phyloP scores from a whole-genome alignment of 2,329 filamentous ascomycete species.

The Malbranchea zuffiana region DNA sequence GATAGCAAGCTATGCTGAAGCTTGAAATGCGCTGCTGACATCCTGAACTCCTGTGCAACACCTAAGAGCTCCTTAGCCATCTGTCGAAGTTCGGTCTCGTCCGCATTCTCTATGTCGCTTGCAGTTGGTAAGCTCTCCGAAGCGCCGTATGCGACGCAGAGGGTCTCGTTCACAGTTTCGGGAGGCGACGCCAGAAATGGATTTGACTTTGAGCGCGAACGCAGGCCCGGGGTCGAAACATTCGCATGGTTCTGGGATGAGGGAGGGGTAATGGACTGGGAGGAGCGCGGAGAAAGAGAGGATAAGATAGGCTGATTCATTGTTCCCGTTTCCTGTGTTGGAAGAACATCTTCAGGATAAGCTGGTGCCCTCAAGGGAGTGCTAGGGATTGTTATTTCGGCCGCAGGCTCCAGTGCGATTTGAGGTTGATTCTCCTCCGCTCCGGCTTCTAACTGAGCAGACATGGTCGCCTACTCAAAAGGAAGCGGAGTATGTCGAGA shows the following conservation, averaged over 20 bases:
- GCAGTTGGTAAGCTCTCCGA: constrained; percentile 37
- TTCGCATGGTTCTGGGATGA: constrained; percentile 37
- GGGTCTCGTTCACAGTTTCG: constrained; percentile 33
- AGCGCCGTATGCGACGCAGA: constrained; percentile 33
- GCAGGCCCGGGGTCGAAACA: constrained; percentile 22
- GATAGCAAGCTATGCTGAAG: constrained; percentile 76
- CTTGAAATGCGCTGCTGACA: constrained; percentile 80
- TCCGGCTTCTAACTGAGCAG: too few species aligned
- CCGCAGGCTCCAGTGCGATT: constrained; percentile 28
- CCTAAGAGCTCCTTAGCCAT: constrained; percentile 45
- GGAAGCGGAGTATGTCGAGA: too few species aligned
- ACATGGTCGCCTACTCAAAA: too few species aligned
- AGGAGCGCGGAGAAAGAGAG: constrained; percentile 36
- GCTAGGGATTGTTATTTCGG: constrained; percentile 29
- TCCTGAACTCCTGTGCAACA: constrained; percentile 57
- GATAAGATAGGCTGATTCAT: constrained; percentile 21
- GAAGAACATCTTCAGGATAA: constrained; percentile 21
- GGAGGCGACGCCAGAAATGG: constrained; percentile 38
- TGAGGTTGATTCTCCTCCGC: constrained; percentile 23
- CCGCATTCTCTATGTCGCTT: constrained; percentile 44
- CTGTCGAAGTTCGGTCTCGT: constrained; percentile 41
- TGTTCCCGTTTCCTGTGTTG: constrained; percentile 25
- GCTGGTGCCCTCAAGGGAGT: constrained; percentile 25
- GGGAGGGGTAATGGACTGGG: constrained; percentile 50
- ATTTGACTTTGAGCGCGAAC: constrained; percentile 33